Evolutionary conservation across 2,329 filamentous ascomycete species (phyloP), one percentile per base, ranked within the genome.

Genomic region (Chrysosporium queenslandicum): DNA sequence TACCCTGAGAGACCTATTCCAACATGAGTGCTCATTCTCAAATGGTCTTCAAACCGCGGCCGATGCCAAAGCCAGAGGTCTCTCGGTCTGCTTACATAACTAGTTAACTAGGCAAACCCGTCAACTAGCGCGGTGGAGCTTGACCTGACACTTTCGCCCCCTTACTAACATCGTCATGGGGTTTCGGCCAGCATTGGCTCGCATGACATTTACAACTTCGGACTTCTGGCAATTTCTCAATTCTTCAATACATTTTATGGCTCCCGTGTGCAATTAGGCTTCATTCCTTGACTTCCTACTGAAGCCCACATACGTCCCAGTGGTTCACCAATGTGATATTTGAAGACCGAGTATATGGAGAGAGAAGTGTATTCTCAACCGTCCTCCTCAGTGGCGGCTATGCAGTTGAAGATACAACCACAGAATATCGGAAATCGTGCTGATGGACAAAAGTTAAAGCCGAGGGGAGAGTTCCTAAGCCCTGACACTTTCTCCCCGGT

Each of bases 401-500:
- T 53, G 51, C 51, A 42, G 27, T 48, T 53, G 20, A 42, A 16
- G 14, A 14, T 48, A n/a, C 43, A 18, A 32, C 30, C 51, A 8
- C 50, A 43, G 30, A 23, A 20, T 20, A 21, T 16, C 23, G 37
- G 6, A 36, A 40, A 50, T 27, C 11, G 21, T 11, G 14, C 25
- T 29, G 39, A 47, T 14, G 12, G 25, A 37, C 47, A 46, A 6
- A 29, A 52, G 4, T 32, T 53, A 14, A 47, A 48, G 20, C 60
- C 60, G 60, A 69, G 71, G 53, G 72, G 62, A 52, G 70, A 70
- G 52, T 75, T 79, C 59, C 68, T 80, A 23, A 74, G 72, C 23
- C 65, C 84, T 40, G 81, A 86, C 58, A 76, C 82, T 14, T 82
- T 88, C 63, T 92, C 87, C 27, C 87, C 89, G 3, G 88, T 97